Evolutionary conservation across 352 stramenopile genomes (phyloP).

Genomic region (Sclerospora graminicola): DNA sequence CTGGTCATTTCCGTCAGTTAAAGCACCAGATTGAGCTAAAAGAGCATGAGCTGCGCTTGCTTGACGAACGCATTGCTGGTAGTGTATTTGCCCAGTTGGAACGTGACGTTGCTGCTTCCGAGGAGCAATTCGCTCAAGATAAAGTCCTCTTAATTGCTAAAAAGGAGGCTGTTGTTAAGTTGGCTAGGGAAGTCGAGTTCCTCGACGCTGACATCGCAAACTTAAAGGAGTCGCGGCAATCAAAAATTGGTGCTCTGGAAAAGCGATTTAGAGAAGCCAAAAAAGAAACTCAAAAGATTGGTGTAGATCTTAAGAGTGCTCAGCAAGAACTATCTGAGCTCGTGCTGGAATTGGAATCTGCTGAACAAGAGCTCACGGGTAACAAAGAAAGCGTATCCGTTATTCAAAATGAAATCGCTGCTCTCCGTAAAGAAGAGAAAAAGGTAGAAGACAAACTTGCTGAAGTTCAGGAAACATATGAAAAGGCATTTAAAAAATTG

Average conservation of each 20-base stretch:
- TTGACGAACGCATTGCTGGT: conserved; percentile 71
- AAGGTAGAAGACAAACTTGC: conserved; percentile 59
- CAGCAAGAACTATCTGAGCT: conserved; percentile 69
- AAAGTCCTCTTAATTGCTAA: conserved; percentile 49
- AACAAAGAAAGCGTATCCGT: conserved; percentile 36
- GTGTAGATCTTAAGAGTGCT: conserved; percentile 38
- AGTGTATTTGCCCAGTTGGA: conserved; percentile 76
- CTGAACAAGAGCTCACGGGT: conserved; percentile 49
- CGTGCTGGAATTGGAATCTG: conserved; percentile 62
- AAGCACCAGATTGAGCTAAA: conserved; percentile 79
- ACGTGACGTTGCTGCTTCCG: conserved; percentile 45
- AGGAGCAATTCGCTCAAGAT: conserved; percentile 67
- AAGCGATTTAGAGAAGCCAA: conserved; percentile 66
- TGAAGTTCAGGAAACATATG: conserved; percentile 52
- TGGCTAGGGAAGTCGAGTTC: conserved; percentile 65
- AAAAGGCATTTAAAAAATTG: conserved; percentile 49
- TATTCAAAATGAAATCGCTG: conserved; percentile 52
- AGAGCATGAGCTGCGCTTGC: conserved; percentile 63
- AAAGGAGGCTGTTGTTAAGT: conserved; percentile 55
- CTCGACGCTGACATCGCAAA: conserved; percentile 76
- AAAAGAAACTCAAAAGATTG: conserved; percentile 60
- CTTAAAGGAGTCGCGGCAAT: conserved; percentile 71
- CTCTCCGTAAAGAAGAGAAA: conserved; percentile 53
- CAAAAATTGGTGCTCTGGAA: conserved; percentile 71
- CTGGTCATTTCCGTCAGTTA: conserved; percentile 56